Base-by-base conservation (phyloP, 495 filamentous ascomycete genomes). In the Endocarpon pusillum region DNA sequence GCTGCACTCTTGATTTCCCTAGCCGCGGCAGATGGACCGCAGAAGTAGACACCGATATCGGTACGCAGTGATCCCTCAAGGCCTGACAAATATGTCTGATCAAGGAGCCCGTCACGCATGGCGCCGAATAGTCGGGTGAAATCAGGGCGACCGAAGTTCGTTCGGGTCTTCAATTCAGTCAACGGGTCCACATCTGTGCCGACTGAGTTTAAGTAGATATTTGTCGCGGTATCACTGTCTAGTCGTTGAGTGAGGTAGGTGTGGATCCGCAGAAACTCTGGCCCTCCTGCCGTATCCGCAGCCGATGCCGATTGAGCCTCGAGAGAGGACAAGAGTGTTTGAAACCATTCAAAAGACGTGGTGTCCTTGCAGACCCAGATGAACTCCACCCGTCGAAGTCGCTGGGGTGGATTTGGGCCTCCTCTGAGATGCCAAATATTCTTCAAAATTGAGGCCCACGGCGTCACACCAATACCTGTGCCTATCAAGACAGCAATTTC, bases 341-440 rank as follows among this genome's bases (percentile, higher is more conserved):
- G 91, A 61, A 97, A 97, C 89, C 89, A 97, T 59, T 96, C 89
- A 51, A 97, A 97, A 1, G 87, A 94, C 23, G 65, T 73, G 2
- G 85, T 96, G 46, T 97, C 87, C 52, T 78, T 91, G 67, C 91
- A 96, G 36, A 96, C 75, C 89, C 89, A 99, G 62, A 96, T 93
- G 55, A 99, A 96, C 53, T 99, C 89, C 12, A 99, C 86, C 53
- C 89, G 76, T 34, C 85, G 76, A 25, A 99, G 70, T 49, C 91
- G 81, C 20, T 70, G 73, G 0, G 86, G 84, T 19, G 81, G 78
- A 54, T 93, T 83, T 10, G 83, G 83, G 20, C 71, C 69, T 36
- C 81, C 74, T 23, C 89, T 82, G 40, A 87, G 64, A 48, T 99
- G 85, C 81, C 82, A 99, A 61, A 99, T 96, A 53, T 92, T 94